A percentile compares a stretch with the other conserved stretches of the same genome.
phyloP scores from a whole-genome alignment of 805 yeast genomes.

The Candida broadrunensis region DNA sequence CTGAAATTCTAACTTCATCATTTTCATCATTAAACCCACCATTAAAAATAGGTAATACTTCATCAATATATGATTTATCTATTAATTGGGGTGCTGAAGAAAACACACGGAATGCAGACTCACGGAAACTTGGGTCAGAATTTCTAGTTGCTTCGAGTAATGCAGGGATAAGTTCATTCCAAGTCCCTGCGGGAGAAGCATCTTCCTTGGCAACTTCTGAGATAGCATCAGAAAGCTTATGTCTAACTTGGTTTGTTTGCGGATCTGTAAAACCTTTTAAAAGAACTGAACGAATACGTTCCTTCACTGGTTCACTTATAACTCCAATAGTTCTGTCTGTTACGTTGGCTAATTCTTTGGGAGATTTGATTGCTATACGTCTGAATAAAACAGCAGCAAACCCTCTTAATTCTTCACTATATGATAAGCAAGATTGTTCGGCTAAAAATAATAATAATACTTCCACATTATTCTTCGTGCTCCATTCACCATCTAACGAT shows the following conservation, averaged over 20 bases:
- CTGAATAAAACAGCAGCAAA: constrained; percentile 88
- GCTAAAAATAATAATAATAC: constrained; percentile 74
- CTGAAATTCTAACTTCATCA: constrained; percentile 86
- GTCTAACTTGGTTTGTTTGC: constrained; percentile 77
- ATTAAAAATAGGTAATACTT: constrained; percentile 67
- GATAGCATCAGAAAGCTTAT: constrained; percentile 89
- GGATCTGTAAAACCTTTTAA: constrained; percentile 70
- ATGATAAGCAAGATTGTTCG: constrained; percentile 67
- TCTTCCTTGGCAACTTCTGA: constrained; percentile 83
- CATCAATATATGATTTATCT: constrained; percentile 52
- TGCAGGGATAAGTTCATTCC: constrained; percentile 80
- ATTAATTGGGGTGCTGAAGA: constrained; percentile 80
- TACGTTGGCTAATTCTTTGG: constrained; percentile 61
- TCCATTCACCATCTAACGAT: constrained; percentile 73
- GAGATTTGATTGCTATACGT: constrained; percentile 77
- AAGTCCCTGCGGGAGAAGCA: constrained; percentile 48
- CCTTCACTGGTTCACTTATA: constrained; percentile 54
- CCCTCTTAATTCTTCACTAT: constrained; percentile 57
- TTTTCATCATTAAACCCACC: constrained; percentile 75
- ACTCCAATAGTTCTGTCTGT: constrained; percentile 78
- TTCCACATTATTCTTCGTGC: constrained; percentile 62
- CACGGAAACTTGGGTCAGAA: constrained; percentile 68
- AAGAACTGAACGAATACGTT: constrained; percentile 61
- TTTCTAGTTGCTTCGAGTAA: constrained; percentile 61
- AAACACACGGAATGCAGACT: constrained; percentile 86